Percentiles rank a stretch among this genome's conserved stretches.
Conservation (phyloP, 306 rosid genomes). For the Pterocarpus macrocarpus region DNA sequence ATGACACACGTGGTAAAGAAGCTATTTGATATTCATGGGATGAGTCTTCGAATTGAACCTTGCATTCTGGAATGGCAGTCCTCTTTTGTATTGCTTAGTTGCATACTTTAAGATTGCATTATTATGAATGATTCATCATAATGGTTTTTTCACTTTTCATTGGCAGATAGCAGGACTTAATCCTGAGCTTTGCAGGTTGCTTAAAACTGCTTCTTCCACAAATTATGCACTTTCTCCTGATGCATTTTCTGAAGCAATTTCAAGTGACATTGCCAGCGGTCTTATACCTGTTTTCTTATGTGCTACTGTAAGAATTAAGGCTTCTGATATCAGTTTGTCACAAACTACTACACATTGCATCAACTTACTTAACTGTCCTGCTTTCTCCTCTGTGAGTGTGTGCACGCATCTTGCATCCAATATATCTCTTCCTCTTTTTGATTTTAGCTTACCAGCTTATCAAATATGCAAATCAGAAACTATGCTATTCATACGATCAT, state of each 20-base stretch:
- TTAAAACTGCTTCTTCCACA: conserved; percentile 74
- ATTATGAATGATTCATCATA: conserved; percentile 13
- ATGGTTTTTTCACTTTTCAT: conserved; percentile 38
- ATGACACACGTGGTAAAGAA: conserved; percentile 3
- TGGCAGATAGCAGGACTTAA: conserved; percentile 86
- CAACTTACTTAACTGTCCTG: conserved; percentile 11
- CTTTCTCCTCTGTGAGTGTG: conserved; percentile 2
- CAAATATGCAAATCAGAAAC: not conserved
- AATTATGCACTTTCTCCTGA: conserved; percentile 79
- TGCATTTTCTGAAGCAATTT: conserved; percentile 72
- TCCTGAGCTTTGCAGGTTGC: conserved; percentile 83
- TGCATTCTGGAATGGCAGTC: not conserved
- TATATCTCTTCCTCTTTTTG: not conserved
- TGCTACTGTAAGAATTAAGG: conserved; percentile 72
- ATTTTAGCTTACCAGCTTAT: not conserved
- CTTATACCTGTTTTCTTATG: conserved; percentile 91
- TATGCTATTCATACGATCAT: conserved; percentile 2
- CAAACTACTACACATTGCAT: conserved; percentile 21
- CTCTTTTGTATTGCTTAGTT: conserved; percentile 25
- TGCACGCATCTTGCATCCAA: not conserved
- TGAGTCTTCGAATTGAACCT: conserved; percentile 29
- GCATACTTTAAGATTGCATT: conserved; percentile 22
- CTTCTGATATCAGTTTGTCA: conserved; percentile 34
- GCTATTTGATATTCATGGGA: not conserved
- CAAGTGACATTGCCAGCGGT: conserved; percentile 69